Percentiles rank a stretch among this genome's conserved stretches.
These are phyloP conservation scores for Xylariaceae sp. DNA, from an alignment of 2,329 filamentous ascomycete genomes.

Conservation along the genomic window DNA sequence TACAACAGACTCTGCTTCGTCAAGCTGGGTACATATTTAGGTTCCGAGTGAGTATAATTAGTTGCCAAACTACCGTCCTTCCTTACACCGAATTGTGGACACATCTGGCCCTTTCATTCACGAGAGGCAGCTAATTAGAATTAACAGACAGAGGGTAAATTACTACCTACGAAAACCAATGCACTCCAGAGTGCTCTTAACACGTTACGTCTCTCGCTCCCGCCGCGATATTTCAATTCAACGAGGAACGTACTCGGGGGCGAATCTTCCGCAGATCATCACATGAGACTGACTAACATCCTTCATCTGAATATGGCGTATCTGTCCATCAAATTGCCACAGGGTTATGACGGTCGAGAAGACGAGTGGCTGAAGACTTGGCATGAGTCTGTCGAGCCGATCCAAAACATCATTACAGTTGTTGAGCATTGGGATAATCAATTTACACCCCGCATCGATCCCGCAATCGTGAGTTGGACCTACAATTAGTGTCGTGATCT, in stretches of 20 bases:
- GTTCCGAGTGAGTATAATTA: not conserved
- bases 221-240: constrained; percentile 28
- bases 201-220: constrained; percentile 28
- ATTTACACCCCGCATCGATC: constrained; percentile 29
- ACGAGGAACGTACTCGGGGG: constrained; percentile 28
- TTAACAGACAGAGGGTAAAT: constrained; percentile 18
- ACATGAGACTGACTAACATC: constrained; percentile 22
- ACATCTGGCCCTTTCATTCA: not conserved
- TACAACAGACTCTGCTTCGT: constrained; percentile 18
- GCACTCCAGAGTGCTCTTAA: constrained; percentile 20
- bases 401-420: constrained; percentile 28
- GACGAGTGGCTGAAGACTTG: constrained; percentile 25
- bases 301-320: constrained; percentile 26
- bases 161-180: constrained; percentile 7
- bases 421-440: constrained; percentile 31
- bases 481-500: not conserved
- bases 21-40: constrained; percentile 21
- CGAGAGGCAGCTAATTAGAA: constrained; percentile 4
- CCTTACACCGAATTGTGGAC: not conserved
- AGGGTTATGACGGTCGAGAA: constrained; percentile 9
- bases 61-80: not conserved
- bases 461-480: constrained; percentile 25
- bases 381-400: constrained; percentile 29
- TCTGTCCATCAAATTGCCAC: constrained; percentile 18
- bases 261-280: constrained; percentile 27